Evolutionary conservation across 73 alveolate genomes (phyloP), one percentile per base, ranked within the genome.

Genomic region (Paramecium octaurelia): DNA sequence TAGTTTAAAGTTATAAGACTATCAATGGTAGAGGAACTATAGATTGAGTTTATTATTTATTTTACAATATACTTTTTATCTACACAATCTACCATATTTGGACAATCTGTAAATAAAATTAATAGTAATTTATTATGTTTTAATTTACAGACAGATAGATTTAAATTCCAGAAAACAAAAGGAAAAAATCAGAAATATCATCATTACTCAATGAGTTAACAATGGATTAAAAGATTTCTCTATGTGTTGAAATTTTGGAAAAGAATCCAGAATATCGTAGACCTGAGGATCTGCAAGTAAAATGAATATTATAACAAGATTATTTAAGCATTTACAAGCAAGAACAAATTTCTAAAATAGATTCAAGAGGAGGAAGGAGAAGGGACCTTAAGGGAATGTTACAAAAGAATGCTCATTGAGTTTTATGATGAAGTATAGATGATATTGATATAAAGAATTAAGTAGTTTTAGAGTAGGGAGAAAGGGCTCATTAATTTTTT

Each of bases 1-100:
- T 75, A 75, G 68, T 75, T 23, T 75, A 35, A 35, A 75, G 60
- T 75, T 75, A 75, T 20, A 75, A 75, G 20, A 75, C 88, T 1
- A 42, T 75, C 1, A 75, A 75, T 75, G 88, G 88, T 29, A 75
- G 88, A 75, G 88, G 88, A 4, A 75, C 88, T 35, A 75, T 75
- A n/a, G 88, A 75, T 38, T 75, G 88, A 75, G 20, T 31, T 31
- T 20, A 31, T 64, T 64, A 54, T 54, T 54, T n/a, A 54, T 54
- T 54, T 54, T 54, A 54, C 21, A 54, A 54, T n/a, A 54, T 54
- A 54, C 69, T 54, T 54, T 48, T 54, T 18, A 54, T 54, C 31
- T 54, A 54, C 34, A 54, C 23, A 54, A 54, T n/a, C 27, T 6
- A 54, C 4, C 31, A 18, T 54, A n/a, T n/a, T n/a, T n/a, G 6